phyloP scores from a whole-genome alignment of 768 basidiomycete genomes.

The Chiua virens region DNA sequence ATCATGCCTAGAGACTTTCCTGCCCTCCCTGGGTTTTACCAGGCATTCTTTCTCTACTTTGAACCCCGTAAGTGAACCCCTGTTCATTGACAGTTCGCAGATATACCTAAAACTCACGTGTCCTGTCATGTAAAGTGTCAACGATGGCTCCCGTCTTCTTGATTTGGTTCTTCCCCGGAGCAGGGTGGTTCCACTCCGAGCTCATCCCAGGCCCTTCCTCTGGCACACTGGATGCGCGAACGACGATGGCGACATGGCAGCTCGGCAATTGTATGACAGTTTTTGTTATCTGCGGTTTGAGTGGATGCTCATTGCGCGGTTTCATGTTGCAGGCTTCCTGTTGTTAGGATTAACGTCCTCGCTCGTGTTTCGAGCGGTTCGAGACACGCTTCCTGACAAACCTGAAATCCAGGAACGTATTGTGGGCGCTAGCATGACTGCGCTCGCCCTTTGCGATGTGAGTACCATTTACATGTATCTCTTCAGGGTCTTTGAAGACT shows the following conservation, averaged over 20 bases:
- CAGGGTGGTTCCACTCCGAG: slow-evolving; percentile 65
- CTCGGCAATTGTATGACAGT: slow-evolving; percentile 57
- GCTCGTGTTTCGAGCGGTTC: slow-evolving; percentile 63
- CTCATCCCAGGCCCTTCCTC: slow-evolving; percentile 49
- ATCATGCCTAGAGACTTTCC: slow-evolving; percentile 39
- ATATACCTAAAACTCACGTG: slow-evolving; percentile 15
- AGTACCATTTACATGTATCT: slow-evolving; percentile 24
- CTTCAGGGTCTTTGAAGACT: too few relatives aligned
- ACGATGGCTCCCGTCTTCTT: slow-evolving; percentile 51
- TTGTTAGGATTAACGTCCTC: slow-evolving; percentile 64
- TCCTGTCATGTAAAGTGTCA: slow-evolving; percentile 36
- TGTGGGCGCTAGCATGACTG: slow-evolving; percentile 58
- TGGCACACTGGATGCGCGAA: slow-evolving; percentile 44
- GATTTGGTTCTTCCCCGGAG: slow-evolving; percentile 58
- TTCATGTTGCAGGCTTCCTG: slow-evolving; percentile 50
- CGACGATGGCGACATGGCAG: slow-evolving; percentile 65
- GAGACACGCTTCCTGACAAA: slow-evolving; percentile 57
- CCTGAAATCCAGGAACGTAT: slow-evolving; percentile 67
- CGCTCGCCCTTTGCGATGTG: slow-evolving; percentile 72
- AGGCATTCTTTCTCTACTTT: slow-evolving; percentile 59
- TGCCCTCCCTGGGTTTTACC: slow-evolving; percentile 64
- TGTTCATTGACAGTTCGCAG: background rate
- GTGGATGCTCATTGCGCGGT: background rate
- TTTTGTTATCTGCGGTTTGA: background rate
- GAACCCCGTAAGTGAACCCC: slow-evolving; percentile 51